phyloP scores from a whole-genome alignment of 306 rosid species.

The Elaeagnus macrophylla region DNA sequence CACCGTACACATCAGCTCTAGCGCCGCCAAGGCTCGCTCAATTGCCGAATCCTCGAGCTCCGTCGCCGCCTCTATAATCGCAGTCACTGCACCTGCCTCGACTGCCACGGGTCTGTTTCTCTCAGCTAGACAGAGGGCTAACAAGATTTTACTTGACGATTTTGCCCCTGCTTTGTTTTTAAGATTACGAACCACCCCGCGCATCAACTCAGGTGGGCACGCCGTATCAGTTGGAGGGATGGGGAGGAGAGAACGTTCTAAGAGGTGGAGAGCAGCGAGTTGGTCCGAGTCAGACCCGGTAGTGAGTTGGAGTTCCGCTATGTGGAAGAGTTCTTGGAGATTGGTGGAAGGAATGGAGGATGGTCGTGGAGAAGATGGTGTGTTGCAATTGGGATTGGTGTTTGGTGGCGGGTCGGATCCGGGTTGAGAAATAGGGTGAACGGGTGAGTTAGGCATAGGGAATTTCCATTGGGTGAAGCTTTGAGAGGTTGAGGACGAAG shows the following conservation, averaged over 20 bases:
- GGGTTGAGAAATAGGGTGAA: slow-evolving; percentile 9
- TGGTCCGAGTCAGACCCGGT: slow-evolving; percentile 44
- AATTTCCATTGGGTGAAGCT: slow-evolving; percentile 94
- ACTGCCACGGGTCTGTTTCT: slow-evolving; percentile 73
- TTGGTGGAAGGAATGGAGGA: slow-evolving; percentile 25
- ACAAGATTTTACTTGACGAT: slow-evolving; percentile 50
- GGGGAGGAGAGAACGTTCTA: slow-evolving; percentile 71
- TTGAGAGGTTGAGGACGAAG: slow-evolving; percentile 75
- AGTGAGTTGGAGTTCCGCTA: slow-evolving; percentile 58
- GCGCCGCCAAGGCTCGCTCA: slow-evolving; percentile 71
- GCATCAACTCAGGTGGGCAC: slow-evolving; percentile 65
- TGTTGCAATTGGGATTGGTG: slow-evolving; percentile 12
- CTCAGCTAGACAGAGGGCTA: slow-evolving; percentile 75
- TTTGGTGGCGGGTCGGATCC: slow-evolving; percentile 15
- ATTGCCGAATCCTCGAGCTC: slow-evolving; percentile 66
- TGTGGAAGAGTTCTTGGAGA: slow-evolving; percentile 66
- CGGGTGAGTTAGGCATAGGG: slow-evolving; percentile 46
- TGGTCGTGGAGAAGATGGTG: slow-evolving; percentile 1
- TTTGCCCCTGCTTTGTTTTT: slow-evolving; percentile 33
- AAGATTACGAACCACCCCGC: slow-evolving; percentile 34
- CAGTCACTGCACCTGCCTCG: slow-evolving; percentile 58
- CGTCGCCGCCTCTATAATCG: slow-evolving; percentile 53
- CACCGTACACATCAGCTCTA: slow-evolving; percentile 83
- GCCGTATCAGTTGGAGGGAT: slow-evolving; percentile 65
- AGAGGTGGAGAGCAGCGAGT: slow-evolving; percentile 50